These are phyloP conservation scores for Termitomyces sp. DNA, from an alignment of 768 basidiomycete species.

Conservation along the genomic window DNA sequence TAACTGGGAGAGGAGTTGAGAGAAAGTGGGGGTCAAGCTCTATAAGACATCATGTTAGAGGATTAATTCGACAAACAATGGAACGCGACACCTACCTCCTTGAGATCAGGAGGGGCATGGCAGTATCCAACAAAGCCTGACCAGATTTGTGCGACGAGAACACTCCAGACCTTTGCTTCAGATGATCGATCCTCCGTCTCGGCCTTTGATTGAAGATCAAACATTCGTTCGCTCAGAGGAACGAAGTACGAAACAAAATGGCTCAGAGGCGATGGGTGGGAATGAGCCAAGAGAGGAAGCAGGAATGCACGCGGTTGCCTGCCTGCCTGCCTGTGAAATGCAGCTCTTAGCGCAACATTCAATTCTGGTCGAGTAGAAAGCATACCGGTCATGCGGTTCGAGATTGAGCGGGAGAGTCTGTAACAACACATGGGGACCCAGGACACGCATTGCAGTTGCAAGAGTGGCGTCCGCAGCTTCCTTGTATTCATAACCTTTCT, in stretches of 20 bases:
- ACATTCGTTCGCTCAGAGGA: slow-evolving; percentile 90
- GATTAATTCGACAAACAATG: neutral
- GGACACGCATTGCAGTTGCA: slow-evolving; percentile 72
- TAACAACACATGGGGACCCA: slow-evolving; percentile 82
- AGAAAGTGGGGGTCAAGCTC: slow-evolving; percentile 53
- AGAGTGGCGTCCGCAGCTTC: slow-evolving; percentile 80
- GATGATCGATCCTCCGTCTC: slow-evolving; percentile 67
- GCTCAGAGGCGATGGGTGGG: slow-evolving; percentile 72
- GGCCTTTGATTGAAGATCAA: slow-evolving; percentile 78
- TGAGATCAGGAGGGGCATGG: slow-evolving; percentile 69
- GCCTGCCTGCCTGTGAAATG: slow-evolving; percentile 51
- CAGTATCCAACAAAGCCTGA: slow-evolving; percentile 89
- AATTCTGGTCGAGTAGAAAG: slow-evolving; percentile 6
- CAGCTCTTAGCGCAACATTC: neutral
- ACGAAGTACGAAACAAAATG: slow-evolving; percentile 93
- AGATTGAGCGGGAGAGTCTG: slow-evolving; percentile 78
- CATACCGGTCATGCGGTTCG: slow-evolving; percentile 73
- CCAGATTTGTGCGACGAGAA: slow-evolving; percentile 93
- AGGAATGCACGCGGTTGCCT: slow-evolving; percentile 87
- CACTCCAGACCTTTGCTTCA: slow-evolving; percentile 94
- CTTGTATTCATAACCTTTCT: slow-evolving; percentile 86
- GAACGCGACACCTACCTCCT: slow-evolving; percentile 41
- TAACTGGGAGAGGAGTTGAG: slow-evolving; percentile 87
- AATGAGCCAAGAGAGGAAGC: slow-evolving; percentile 77
- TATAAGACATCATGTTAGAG: slow-evolving; percentile 23